Evolutionary conservation across 2,329 filamentous ascomycete species (phyloP).

Genomic region (Stachybotrys chlorohalonatus): DNA sequence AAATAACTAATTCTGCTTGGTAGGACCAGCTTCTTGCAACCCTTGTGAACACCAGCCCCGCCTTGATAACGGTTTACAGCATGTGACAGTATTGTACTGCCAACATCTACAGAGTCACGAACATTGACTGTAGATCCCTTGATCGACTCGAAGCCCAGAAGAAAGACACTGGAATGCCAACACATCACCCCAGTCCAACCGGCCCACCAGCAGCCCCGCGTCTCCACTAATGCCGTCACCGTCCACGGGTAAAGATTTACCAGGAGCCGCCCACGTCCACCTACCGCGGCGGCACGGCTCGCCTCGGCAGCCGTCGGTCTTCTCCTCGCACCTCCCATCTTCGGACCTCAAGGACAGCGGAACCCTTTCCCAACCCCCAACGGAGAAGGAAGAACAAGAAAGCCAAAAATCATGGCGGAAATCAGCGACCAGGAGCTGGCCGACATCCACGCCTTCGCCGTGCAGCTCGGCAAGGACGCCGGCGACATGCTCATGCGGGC

Average conservation of each 20-base stretch:
- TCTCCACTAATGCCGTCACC: background rate
- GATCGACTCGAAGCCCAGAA: no score
- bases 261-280: background rate
- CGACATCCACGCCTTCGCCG: conserved; percentile 60
- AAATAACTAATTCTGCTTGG: no score
- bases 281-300: background rate
- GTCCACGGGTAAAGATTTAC: background rate
- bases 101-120: no score
- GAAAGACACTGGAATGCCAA: background rate
- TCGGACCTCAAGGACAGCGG: no score
- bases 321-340: background rate
- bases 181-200: background rate
- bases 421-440: conserved; percentile 41
- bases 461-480: conserved; percentile 61
- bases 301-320: background rate
- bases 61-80: no score
- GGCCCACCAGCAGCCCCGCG: background rate
- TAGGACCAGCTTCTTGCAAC: no score
- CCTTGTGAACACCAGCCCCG: no score
- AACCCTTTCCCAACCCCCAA: background rate
- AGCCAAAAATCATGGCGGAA: conserved; percentile 6
- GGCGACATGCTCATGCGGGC: conserved; percentile 58
- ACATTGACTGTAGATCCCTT: no score
- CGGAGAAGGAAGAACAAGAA: no score
- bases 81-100: no score